Evolutionary conservation across 345 rosid genomes (phyloP).

Genomic region (Arabis hirsuta): DNA sequence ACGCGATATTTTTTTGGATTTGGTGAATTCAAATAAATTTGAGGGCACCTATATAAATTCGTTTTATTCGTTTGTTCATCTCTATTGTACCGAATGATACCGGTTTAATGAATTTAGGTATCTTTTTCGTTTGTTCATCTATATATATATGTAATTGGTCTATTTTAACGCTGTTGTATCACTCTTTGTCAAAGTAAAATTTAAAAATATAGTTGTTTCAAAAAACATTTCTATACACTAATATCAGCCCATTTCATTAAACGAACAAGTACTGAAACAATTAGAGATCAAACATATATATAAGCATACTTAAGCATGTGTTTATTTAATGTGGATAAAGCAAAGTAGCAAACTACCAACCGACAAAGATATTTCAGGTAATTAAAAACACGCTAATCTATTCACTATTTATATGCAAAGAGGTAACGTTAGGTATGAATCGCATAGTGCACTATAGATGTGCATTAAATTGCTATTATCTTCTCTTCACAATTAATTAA

Average conservation of each 20-base stretch:
- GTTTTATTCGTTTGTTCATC: no score
- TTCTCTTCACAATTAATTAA: not conserved
- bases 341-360: slow-evolving; percentile 2
- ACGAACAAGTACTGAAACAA: not conserved
- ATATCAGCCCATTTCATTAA: not conserved
- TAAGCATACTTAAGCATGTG: not conserved
- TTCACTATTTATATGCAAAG: not conserved
- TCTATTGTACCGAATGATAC: no score
- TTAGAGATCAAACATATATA: not conserved
- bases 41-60: no score
- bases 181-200: no score
- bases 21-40: no score
- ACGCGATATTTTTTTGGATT: no score
- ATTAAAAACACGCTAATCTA: not conserved
- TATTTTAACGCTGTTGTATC: no score
- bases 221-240: no score
- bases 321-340: not conserved
- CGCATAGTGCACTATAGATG: not conserved
- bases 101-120: no score
- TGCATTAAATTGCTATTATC: not conserved
- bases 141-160: no score
- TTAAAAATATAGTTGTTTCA: no score
- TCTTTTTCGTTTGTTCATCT: no score
- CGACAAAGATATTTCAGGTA: not conserved
- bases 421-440: not conserved